These are phyloP conservation scores for Cydonia oblonga DNA, from an alignment of 331 rosid species.

Conservation along the genomic window DNA sequence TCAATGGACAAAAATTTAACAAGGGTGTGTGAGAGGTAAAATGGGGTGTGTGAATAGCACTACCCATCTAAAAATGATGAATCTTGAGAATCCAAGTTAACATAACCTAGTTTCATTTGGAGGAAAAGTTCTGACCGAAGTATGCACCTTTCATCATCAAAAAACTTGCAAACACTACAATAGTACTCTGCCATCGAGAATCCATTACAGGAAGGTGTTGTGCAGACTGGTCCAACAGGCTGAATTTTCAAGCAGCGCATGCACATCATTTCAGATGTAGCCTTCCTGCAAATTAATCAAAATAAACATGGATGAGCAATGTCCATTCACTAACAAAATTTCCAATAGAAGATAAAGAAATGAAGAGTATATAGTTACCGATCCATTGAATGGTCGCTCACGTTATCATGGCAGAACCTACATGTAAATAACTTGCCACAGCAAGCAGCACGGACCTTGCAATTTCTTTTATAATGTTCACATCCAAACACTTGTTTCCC, in stretches of 20 bases:
- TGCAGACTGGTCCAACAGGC: conserved; percentile 37
- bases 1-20: too few relatives aligned
- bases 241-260: conserved; percentile 41
- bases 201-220: conserved; percentile 37
- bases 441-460: conserved; percentile 40
- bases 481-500: conserved; percentile 34
- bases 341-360: background rate
- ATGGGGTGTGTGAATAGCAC: too few relatives aligned
- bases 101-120: background rate
- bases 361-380: conserved; percentile 17
- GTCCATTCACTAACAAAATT: background rate
- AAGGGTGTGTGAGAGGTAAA: too few relatives aligned
- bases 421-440: conserved; percentile 39
- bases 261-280: conserved; percentile 46
- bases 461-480: conserved; percentile 45
- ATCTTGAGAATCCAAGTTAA: background rate
- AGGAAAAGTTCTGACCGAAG: background rate
- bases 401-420: conserved; percentile 41
- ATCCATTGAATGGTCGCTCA: conserved; percentile 45
- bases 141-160: conserved; percentile 46
- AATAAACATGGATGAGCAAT: background rate
- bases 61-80: background rate
- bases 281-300: conserved; percentile 30
- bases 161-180: conserved; percentile 41
- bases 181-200: conserved; percentile 44